Conservation (phyloP, 2,329 filamentous ascomycete genomes). For the Aciculosporium take region DNA sequence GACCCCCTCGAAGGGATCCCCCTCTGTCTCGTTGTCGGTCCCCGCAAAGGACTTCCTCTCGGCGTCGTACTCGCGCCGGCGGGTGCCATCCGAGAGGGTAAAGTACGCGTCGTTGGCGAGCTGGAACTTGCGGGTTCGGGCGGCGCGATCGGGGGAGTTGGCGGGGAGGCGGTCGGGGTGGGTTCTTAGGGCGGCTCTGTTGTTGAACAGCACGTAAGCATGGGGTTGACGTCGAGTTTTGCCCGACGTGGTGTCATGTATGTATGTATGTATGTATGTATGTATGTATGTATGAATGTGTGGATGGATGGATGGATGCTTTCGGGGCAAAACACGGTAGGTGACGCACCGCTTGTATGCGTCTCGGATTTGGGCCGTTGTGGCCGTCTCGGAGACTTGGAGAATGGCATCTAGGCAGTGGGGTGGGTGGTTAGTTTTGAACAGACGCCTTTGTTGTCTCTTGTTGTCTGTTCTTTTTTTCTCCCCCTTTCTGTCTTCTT, state of each 20-base stretch:
- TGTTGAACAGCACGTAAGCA: too few relatives aligned
- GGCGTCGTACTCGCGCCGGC: slow-evolving; percentile 73
- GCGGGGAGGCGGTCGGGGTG: slow-evolving; percentile 82
- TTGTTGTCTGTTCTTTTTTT: too few relatives aligned
- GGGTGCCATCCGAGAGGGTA: slow-evolving; percentile 64
- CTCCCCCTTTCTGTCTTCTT: not conserved
- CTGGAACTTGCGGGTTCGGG: slow-evolving; percentile 79
- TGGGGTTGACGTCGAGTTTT: too few relatives aligned
- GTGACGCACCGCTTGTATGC: slow-evolving; percentile 70
- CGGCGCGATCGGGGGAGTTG: slow-evolving; percentile 67
- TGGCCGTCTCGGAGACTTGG: slow-evolving; percentile 58
- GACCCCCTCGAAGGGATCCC: slow-evolving; percentile 33
- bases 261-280: not conserved
- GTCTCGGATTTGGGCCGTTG: slow-evolving; percentile 71
- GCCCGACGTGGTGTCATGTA: too few relatives aligned
- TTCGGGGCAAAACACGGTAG: too few relatives aligned
- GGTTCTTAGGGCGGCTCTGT: slow-evolving; percentile 72
- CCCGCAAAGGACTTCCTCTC: slow-evolving; percentile 29
- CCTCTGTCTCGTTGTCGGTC: slow-evolving; percentile 8
- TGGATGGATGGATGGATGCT: too few relatives aligned
- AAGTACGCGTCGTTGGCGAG: slow-evolving; percentile 89
- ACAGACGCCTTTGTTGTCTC: too few relatives aligned
- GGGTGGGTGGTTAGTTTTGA: not conserved
- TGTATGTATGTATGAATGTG: not conserved
- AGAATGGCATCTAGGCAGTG: slow-evolving; percentile 51